A percentile compares a stretch with the other conserved stretches of the same genome.
Conservation (phyloP, 306 rosid species). For the Cucurbita pepo region DNA sequence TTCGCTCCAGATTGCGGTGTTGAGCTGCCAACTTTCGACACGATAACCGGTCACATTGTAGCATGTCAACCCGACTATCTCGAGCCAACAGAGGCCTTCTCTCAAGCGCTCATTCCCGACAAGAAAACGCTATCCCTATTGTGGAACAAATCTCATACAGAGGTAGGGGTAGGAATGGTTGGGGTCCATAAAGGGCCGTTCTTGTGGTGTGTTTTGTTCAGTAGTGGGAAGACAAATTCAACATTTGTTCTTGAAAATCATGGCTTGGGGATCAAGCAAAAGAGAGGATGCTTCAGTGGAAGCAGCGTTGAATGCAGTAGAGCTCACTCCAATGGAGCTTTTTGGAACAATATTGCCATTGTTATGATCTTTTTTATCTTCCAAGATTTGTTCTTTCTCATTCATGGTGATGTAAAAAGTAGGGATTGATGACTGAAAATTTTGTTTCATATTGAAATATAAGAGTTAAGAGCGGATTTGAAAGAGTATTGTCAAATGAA, state of each 20-base stretch:
- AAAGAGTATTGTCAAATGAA: background rate
- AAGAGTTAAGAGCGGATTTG: background rate
- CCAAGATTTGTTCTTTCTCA: conserved; percentile 9
- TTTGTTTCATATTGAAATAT: background rate
- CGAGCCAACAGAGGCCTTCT: conserved; percentile 53
- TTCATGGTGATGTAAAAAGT: background rate
- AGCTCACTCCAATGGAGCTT: conserved; percentile 15
- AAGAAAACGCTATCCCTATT: conserved; percentile 33
- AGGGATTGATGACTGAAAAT: background rate
- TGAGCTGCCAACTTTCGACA: conserved; percentile 77
- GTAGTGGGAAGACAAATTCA: conserved; percentile 52
- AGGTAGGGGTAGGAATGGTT: conserved; percentile 68
- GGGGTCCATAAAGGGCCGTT: conserved; percentile 55
- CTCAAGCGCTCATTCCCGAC: conserved; percentile 31
- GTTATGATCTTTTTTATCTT: conserved; percentile 13
- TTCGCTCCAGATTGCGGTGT: conserved; percentile 88
- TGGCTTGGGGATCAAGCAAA: conserved; percentile 62
- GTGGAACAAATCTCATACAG: conserved; percentile 60
- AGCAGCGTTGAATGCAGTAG: conserved; percentile 51
- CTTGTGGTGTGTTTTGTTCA: conserved; percentile 73
- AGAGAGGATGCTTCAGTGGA: conserved; percentile 78
- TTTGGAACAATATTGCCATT: conserved; percentile 7
- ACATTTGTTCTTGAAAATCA: conserved; percentile 73
- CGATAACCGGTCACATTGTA: conserved; percentile 47
- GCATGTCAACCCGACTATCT: conserved; percentile 58